phyloP scores from a whole-genome alignment of 2,329 filamentous ascomycete genomes.

The Neofusicoccum laricinum region DNA sequence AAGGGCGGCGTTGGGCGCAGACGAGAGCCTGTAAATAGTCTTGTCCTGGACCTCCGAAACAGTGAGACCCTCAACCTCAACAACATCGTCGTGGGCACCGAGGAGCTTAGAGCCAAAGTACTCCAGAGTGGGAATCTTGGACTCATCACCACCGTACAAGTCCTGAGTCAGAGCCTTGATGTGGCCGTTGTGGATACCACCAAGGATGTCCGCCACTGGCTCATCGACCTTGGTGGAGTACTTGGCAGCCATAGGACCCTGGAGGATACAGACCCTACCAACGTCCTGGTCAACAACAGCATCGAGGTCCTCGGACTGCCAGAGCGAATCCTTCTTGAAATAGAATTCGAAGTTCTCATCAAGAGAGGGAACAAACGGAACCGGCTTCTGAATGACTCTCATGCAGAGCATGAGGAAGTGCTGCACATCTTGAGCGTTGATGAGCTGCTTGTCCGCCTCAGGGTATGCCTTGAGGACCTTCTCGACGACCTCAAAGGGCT shows the following conservation, averaged over 20 bases:
- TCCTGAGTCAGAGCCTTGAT: constrained; percentile 77
- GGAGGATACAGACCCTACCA: constrained; percentile 90
- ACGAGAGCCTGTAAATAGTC: constrained; percentile 79
- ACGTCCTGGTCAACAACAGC: constrained; percentile 96
- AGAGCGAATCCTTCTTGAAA: constrained; percentile 99
- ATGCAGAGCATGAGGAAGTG: constrained; percentile 93
- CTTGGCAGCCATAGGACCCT: constrained; percentile 88
- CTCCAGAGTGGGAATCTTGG: constrained; percentile 78
- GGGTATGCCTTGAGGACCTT: constrained; percentile 80
- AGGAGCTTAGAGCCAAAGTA: constrained; percentile 92
- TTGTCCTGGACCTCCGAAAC: constrained; percentile 77
- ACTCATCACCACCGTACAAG: constrained; percentile 71
- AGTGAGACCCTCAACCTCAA: constrained; percentile 80
- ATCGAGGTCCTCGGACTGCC: constrained; percentile 97
- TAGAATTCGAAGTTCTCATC: constrained; percentile 98
- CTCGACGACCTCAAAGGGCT: constrained; percentile 75
- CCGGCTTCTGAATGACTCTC: constrained; percentile 89
- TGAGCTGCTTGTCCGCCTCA: constrained; percentile 83
- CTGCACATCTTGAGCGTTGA: constrained; percentile 97
- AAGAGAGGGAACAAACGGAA: constrained; percentile 91
- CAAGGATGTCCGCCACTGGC: constrained; percentile 91
- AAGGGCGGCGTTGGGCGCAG: constrained; percentile 68
- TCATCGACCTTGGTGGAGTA: constrained; percentile 89
- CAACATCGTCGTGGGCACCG: constrained; percentile 62
- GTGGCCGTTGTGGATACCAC: constrained; percentile 84